Base-by-base conservation (phyloP, 2,329 filamentous ascomycete genomes). In the Botryosphaeria agaves region DNA sequence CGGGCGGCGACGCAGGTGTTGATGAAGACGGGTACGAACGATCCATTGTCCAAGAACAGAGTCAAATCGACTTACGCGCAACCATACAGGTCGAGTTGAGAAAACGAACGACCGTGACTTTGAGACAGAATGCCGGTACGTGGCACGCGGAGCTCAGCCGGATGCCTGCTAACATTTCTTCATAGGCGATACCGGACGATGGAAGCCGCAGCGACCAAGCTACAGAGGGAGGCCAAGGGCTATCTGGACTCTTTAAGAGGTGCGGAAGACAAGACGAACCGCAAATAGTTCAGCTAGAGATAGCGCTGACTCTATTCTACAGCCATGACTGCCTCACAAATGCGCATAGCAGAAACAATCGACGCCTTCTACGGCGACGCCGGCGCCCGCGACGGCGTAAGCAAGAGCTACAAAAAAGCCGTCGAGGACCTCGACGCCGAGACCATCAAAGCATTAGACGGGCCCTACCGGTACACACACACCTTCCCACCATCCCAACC, bases 281-380 rank as follows among this genome's bases (percentile, higher is more conserved):
- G 7, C 15, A 26, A 18, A 18, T 18, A 26, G 30, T 25, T 18
- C n/a, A n/a, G n/a, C n/a, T n/a, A n/a, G n/a, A n/a, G n/a, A n/a
- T n/a, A n/a, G 30, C 29, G 11, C 24, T 32, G 32, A 26, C 15
- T 16, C 31, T 14, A 15, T n/a, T 19, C 18, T 41, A n/a, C n/a
- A 84, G 87, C 89, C 42, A 98, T 98, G 89, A 98, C 89, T 11
- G 87, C 89, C 31, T 94, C 85, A 32, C 89, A 98, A 59, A 95
- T 98, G 87, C 78, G 87, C 49, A 95, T 98, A 54, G 89, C 89
- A 40, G 89, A 98, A 57, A 98, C 89, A 14, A 98, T 98, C 56
- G 89, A 98, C 59, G 89, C 89, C 24, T 98, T 98, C 57, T 98
- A 98, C 59, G 89, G 89, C 33, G 89, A 98, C 51, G 77, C 85